Percentiles rank a stretch among this genome's conserved stretches.
Evolutionary conservation across 140 eudicot species (phyloP).

Genomic region (Senecio squalidus): DNA sequence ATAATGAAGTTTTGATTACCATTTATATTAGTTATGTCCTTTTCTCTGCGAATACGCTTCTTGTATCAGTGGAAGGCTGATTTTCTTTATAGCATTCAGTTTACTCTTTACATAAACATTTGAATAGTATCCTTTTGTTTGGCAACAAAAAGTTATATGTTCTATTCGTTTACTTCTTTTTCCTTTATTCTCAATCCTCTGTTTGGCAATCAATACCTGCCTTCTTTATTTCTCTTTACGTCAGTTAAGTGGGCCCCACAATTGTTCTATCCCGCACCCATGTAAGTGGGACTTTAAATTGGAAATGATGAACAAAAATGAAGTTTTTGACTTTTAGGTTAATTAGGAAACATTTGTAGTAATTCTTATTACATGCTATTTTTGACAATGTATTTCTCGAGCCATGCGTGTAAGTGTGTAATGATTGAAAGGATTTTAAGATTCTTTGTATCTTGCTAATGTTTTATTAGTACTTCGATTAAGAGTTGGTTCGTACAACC

Average conservation of each 20-base stretch:
- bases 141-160: not conserved
- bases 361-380: not conserved
- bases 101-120: not conserved
- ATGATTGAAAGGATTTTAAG: not conserved
- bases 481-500: not conserved
- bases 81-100: slow-evolving; percentile 5
- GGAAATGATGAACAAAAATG: slow-evolving; percentile 7
- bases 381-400: not conserved
- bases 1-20: not conserved
- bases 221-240: not conserved
- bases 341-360: slow-evolving; percentile 4
- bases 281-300: not conserved
- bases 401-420: not conserved
- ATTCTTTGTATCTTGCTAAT: not conserved
- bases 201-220: slow-evolving; percentile 5
- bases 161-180: not conserved
- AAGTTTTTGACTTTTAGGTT: not conserved
- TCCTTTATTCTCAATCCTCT: not conserved
- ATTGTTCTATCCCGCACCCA: not conserved
- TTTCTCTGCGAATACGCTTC: not conserved
- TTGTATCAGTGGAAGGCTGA: not conserved
- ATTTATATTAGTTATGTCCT: not conserved
- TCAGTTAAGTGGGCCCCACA: not conserved
- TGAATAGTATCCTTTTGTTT: not conserved
- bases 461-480: not conserved